phyloP scores from a whole-genome alignment of 2,329 filamentous ascomycete species.

The Neonectria neomacrospora region DNA sequence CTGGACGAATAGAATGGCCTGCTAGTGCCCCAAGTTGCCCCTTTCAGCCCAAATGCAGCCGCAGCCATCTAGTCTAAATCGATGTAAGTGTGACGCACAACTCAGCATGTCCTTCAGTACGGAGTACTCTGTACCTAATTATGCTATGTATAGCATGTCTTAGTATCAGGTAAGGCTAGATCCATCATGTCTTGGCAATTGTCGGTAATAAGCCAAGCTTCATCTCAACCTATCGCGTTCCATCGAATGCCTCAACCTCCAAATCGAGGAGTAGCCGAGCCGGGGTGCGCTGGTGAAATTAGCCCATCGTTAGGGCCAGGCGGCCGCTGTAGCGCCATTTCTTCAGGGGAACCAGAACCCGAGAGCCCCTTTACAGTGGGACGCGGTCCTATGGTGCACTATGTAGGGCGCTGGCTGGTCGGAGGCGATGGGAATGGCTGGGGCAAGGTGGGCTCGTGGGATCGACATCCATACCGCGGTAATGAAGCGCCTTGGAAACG shows the following conservation, averaged over 20 bases:
- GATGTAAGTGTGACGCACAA: background rate
- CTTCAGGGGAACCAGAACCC: background rate
- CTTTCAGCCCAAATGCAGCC: background rate
- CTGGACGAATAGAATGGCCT: background rate
- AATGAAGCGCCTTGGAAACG: constrained; percentile 1
- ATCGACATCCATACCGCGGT: background rate
- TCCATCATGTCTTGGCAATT: constrained; percentile 11
- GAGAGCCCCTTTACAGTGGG: constrained; percentile 11
- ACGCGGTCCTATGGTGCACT: background rate
- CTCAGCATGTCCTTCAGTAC: background rate
- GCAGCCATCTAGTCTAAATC: background rate
- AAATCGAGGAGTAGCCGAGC: constrained; percentile 22
- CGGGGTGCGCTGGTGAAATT: background rate
- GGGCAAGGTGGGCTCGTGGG: constrained; percentile 5
- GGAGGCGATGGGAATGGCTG: constrained; percentile 3
- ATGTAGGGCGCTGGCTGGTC: background rate
- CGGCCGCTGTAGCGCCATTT: background rate
- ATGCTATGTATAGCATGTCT: background rate
- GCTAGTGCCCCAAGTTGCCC: background rate
- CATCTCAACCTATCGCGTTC: constrained; percentile 12
- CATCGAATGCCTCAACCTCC: background rate
- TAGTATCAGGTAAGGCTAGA: constrained; percentile 13
- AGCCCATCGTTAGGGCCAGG: background rate
- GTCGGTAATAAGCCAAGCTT: constrained; percentile 19
- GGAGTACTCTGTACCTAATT: background rate